phyloP scores from a whole-genome alignment of 441 rosid genomes.

The Kokia cookei region DNA sequence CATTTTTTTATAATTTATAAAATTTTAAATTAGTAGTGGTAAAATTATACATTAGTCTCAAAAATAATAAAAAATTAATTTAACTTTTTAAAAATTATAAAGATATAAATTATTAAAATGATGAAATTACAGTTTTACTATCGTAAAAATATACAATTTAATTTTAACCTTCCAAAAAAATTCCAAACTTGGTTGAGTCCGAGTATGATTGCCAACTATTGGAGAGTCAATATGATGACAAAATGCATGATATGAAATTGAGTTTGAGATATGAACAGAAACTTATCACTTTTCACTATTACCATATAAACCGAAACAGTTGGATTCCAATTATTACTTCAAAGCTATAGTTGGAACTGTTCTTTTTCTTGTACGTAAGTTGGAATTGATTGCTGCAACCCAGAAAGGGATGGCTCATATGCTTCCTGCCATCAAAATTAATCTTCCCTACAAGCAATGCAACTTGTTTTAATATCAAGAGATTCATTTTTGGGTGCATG shows the following conservation, averaged over 20 bases:
- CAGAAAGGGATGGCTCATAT: not conserved
- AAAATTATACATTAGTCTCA: too few relatives aligned
- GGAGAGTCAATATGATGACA: not conserved
- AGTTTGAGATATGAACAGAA: not conserved
- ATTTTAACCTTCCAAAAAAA: too few relatives aligned
- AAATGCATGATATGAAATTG: not conserved
- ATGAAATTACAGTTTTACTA: too few relatives aligned
- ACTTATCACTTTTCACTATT: not conserved
- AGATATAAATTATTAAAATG: too few relatives aligned
- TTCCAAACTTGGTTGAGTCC: not conserved
- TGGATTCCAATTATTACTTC: not conserved
- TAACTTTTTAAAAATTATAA: too few relatives aligned
- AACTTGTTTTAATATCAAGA: not conserved
- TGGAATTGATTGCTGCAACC: not conserved
- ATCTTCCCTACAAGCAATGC: not conserved
- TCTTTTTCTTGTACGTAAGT: too few relatives aligned
- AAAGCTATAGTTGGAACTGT: not conserved
- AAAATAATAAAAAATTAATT: too few relatives aligned
- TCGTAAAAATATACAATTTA: too few relatives aligned
- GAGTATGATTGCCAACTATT: not conserved
- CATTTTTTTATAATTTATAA: too few relatives aligned
- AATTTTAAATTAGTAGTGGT: too few relatives aligned
- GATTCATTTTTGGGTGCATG: not conserved
- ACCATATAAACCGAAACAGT: not conserved
- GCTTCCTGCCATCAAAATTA: not conserved